Evolutionary conservation across 2,329 filamentous ascomycete species (phyloP), one percentile per base, ranked within the genome.

Genomic region (Paracoccidioides lutzii): DNA sequence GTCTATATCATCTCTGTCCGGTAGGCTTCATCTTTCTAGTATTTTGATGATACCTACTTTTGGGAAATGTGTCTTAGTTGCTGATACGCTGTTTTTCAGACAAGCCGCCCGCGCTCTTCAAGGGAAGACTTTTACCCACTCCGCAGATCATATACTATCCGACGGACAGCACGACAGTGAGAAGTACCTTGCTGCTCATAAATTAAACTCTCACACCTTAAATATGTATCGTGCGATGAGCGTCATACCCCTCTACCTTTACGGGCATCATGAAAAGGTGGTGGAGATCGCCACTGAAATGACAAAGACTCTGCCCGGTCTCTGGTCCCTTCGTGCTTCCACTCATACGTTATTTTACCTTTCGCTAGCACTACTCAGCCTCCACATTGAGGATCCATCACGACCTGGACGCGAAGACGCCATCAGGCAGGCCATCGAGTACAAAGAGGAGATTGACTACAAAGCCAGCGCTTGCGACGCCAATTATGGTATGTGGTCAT

Each of bases 91-190:
- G 32, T 35, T 22, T 50, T 58, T 55, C 53, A 68, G 71, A 58
- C 81, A 84, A 68, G 78, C 78, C 54, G 69, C 74, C 9, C 74
- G 80, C 55, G 81, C 81, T 10, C 64, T 85, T 14, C 80, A 83
- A 65, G 82, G 82, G 32, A 84, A 83, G 62, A 84, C 82, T 0
- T 69, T 71, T 3, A 71, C 69, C 45, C 67, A 70, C n/a, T 67
- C 69, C 42, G 67, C 78, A 5, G 68, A 75, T 2, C 70, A 71
- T 15, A 65, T 83, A 5, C 70, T 84, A 60, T 76, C 74, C 41
- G 81, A 84, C 58, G 67, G 75, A 8, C 67, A 76, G n/a, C 80
- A 83, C 64, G 69, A 75, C 48, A 74, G 74, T 22, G 64, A 66
- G 35, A 69, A 71, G 1, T 84, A 81, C 61, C 67, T 80, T 59